Conservation (phyloP, 257 asterid species). For the Jacaranda copaia region DNA sequence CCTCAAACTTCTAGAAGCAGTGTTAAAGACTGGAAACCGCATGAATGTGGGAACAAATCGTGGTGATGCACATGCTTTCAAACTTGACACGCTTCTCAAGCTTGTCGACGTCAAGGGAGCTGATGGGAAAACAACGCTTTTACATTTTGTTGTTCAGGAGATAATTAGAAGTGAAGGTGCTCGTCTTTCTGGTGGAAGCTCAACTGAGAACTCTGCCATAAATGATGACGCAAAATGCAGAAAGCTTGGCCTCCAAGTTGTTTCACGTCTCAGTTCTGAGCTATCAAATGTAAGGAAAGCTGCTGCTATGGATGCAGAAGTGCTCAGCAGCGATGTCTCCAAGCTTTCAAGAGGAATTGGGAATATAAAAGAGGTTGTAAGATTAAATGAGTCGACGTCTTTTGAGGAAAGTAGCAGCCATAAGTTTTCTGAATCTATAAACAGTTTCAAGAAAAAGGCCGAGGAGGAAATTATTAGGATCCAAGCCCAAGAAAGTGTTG, state of each 20-base stretch:
- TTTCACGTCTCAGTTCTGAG: slow-evolving; percentile 80
- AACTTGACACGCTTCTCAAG: slow-evolving; percentile 96
- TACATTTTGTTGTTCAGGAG: slow-evolving; percentile 98
- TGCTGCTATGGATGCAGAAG: slow-evolving; percentile 97
- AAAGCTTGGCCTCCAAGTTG: slow-evolving; percentile 93
- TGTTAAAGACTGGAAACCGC: slow-evolving; percentile 94
- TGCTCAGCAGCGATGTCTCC: slow-evolving; percentile 72
- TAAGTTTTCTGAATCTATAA: slow-evolving; percentile 72
- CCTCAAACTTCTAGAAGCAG: slow-evolving; percentile 96
- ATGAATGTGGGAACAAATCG: slow-evolving; percentile 98
- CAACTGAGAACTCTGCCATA: slow-evolving; percentile 46
- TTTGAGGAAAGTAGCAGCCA: slow-evolving; percentile 43
- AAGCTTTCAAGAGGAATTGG: slow-evolving; percentile 83
- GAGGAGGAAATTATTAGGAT: slow-evolving; percentile 90
- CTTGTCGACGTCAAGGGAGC: slow-evolving; percentile 95
- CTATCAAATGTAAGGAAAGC: slow-evolving; percentile 89
- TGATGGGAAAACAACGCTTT: slow-evolving; percentile 94
- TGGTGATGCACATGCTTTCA: slow-evolving; percentile 96
- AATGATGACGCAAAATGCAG: slow-evolving; percentile 79
- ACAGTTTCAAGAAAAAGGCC: slow-evolving; percentile 67
- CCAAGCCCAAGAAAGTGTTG: slow-evolving; percentile 94
- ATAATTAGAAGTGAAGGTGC: slow-evolving; percentile 90
- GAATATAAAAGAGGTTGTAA: slow-evolving; percentile 68
- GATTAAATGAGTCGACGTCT: slow-evolving; percentile 50
- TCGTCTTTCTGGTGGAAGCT: slow-evolving; percentile 61